Percentiles rank a stretch among this genome's conserved stretches.
Evolutionary conservation across 805 yeast genomes (phyloP).

Genomic region (Lipomyces anomalus): DNA sequence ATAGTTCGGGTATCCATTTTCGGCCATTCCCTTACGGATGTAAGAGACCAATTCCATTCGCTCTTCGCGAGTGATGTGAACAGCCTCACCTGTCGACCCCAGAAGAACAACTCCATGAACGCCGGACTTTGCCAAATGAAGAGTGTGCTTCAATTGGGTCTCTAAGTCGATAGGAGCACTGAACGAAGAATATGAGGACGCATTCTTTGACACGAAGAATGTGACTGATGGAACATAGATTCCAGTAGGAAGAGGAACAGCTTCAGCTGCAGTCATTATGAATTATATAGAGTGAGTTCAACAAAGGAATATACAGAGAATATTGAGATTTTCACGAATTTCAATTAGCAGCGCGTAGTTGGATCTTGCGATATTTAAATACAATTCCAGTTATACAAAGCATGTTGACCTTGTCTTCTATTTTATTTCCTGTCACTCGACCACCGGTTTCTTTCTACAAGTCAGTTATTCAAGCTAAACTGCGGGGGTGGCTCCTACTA

Average conservation of each 20-base stretch:
- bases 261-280: neutral
- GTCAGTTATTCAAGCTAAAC: too few species aligned
- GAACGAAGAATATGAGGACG: constrained; percentile 13
- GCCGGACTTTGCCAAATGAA: constrained; percentile 40
- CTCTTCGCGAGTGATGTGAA: constrained; percentile 45
- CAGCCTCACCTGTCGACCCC: constrained; percentile 55
- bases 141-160: constrained; percentile 43
- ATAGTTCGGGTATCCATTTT: constrained; percentile 37
- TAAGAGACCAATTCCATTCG: constrained; percentile 31
- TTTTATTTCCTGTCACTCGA: too few species aligned
- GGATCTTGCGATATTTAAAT: too few species aligned
- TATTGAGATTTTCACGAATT: too few species aligned
- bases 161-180: constrained; percentile 37
- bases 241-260: constrained; percentile 25
- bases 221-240: constrained; percentile 52
- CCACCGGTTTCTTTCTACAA: too few species aligned
- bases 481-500: too few species aligned
- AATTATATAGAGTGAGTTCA: neutral
- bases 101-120: constrained; percentile 45
- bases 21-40: constrained; percentile 34
- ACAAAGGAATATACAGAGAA: too few species aligned
- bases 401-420: too few species aligned
- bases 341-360: too few species aligned
- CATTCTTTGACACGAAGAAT: constrained; percentile 43
- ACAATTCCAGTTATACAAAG: too few species aligned